Base-by-base conservation (phyloP, 129 eudicot genomes). In the Mikania micrantha region DNA sequence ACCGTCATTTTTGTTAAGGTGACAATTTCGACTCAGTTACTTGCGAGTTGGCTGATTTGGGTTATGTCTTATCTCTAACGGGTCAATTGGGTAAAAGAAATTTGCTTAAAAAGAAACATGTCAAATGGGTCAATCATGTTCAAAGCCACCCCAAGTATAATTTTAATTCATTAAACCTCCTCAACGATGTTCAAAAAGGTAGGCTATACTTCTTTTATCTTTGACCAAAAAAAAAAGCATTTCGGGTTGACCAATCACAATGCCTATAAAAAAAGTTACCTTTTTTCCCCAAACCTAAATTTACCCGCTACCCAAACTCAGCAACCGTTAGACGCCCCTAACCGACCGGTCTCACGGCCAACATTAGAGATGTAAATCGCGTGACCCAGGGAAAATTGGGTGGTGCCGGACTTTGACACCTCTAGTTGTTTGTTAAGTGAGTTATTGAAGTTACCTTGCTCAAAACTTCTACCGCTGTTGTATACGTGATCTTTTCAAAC, bases 401-500 rank as follows among this genome's bases (percentile, higher is more conserved):
- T n/a, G n/a, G n/a, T n/a, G n/a, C n/a, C n/a, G n/a, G n/a, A 35
- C 1, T 54, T 50, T 29, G 31, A 5, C 72, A 10, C 29, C 3
- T 50, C 44, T 50, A 35, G 36, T 34, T 34, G 27, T 52, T 35
- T 24, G 52, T 52, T 6, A 19, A 36, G 70, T 49, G 17, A 50
- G 27, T 57, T 63, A 11, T 82, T 57, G 4, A 71, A 29, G 68
- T 71, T 66, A 83, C 96, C 90, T 85, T 67, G 66, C 66, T 81
- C 57, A 85, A 71, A 44, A 78, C 82, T 71, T 91, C 90, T 20
- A 91, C 81, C 42, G 96, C 98, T 20, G 88, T 80, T 61, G 91
- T 70, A 65, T 93, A 93, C n/a, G 92, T 67, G 22, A 86, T 81
- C 82, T 79, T 88, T 67, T 78, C 86, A 57, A 86, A 88, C 16